A percentile compares a stretch with the other conserved stretches of the same genome.
Evolutionary conservation across 192 early-diverging fungal species (phyloP).

Genomic region (Pilaira anomala): DNA sequence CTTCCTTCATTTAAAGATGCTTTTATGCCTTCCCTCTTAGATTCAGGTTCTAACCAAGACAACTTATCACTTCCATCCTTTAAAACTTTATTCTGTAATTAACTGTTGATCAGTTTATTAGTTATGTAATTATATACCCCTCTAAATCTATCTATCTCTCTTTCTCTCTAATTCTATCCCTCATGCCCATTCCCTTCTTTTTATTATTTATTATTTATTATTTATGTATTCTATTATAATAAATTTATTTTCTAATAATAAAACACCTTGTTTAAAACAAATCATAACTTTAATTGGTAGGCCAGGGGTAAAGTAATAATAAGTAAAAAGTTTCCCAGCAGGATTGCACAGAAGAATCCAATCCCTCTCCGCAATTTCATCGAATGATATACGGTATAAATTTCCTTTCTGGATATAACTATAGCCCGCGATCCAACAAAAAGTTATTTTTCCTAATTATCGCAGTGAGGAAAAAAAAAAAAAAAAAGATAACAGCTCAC

Average conservation of each 20-base stretch:
- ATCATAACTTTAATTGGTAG: too few species aligned
- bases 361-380: too few species aligned
- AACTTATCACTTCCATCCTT: conserved; percentile 3
- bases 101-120: neutral
- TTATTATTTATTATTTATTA: neutral
- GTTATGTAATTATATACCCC: too few species aligned
- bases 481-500: too few species aligned
- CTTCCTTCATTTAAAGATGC: conserved; percentile 4
- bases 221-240: neutral
- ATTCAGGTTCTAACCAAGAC: neutral
- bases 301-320: too few species aligned
- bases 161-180: neutral
- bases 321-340: too few species aligned
- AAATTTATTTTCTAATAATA: neutral
- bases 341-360: too few species aligned
- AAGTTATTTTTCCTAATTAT: too few species aligned
- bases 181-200: neutral
- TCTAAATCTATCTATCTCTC: neutral
- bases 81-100: conserved; percentile 9
- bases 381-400: too few species aligned
- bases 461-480: too few species aligned
- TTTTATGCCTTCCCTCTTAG: neutral
- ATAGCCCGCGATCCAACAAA: too few species aligned
- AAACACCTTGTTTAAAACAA: neutral
- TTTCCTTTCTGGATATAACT: too few species aligned